A percentile compares a stretch with the other conserved stretches of the same genome.
phyloP scores from a whole-genome alignment of 1,284 basidiomycete species.

The Pterulicium gracile region DNA sequence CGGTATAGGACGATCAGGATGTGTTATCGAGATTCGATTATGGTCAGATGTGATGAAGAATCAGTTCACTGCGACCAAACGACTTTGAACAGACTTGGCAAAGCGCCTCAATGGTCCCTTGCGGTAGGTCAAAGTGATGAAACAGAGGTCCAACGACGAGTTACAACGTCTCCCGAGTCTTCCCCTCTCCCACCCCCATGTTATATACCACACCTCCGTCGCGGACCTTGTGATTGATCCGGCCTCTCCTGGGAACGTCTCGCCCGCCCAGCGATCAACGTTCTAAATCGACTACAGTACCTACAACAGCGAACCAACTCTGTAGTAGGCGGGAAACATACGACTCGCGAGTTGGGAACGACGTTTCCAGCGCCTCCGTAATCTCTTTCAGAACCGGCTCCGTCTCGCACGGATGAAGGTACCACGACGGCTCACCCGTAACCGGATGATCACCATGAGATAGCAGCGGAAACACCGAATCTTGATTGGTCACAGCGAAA shows the following conservation, averaged over 20 bases:
- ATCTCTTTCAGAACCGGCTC: constrained; percentile 54
- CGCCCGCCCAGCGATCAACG: constrained; percentile 11
- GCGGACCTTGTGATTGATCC: too few relatives aligned
- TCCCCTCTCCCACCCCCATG: background rate
- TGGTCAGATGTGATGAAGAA: constrained; percentile 8
- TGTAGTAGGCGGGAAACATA: constrained; percentile 44
- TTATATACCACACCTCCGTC: background rate
- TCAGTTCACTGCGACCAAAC: too few relatives aligned
- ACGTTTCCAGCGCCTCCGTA: constrained; percentile 31
- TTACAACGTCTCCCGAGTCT: too few relatives aligned
- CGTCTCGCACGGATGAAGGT: constrained; percentile 76
- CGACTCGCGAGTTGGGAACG: constrained; percentile 14
- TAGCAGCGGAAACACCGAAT: constrained; percentile 55
- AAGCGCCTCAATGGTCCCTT: too few relatives aligned
- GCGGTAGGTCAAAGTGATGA: background rate
- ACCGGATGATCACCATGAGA: constrained; percentile 79
- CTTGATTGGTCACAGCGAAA: constrained; percentile 40
- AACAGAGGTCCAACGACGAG: background rate
- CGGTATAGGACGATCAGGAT: constrained; percentile 13
- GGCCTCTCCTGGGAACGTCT: too few relatives aligned
- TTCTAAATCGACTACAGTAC: constrained; percentile 44
- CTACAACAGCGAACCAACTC: constrained; percentile 65
- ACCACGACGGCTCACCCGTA: constrained; percentile 65
- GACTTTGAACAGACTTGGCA: too few relatives aligned
- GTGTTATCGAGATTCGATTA: constrained; percentile 24